Evolutionary conservation across 768 basidiomycete species (phyloP), one percentile per base, ranked within the genome.

Genomic region (Rhizopogon rudus): DNA sequence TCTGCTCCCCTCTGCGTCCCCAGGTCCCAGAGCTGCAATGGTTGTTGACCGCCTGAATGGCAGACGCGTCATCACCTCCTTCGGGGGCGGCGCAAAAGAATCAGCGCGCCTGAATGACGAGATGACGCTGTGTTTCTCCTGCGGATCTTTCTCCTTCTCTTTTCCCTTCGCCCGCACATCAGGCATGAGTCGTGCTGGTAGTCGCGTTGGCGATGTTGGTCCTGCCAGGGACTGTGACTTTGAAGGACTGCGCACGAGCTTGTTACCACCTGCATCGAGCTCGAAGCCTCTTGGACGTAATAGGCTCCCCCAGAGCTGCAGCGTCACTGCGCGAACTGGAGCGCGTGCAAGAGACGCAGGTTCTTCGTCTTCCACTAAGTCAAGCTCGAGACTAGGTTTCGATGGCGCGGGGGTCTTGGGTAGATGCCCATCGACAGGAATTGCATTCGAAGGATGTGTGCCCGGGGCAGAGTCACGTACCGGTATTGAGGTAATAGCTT

Each of bases 251-350:
- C 81, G 78, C 6, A 87, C 65, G 48, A 91, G 77, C 59, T 80
- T 77, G 8, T 83, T 81, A 10, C 53, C 75, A 22, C 35, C 48
- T 0, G 33, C 8, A 17, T 78, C 69, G 53, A 88, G 68, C 58
- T 83, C 78, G 67, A 85, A 88, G 9, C 88, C 89, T 8, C 88
- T 80, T 28, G 79, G 73, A 54, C 80, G 77, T 29, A 91, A 78
- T 25, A 91, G 81, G 57, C 78, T 78, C 49, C 80, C 76, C 89
- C 89, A 91, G 7, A 91, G 76, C 55, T 84, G 81, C 41, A 87
- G 74, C 1, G 84, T 86, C 3, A 83, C 75, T 0, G 76, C 75
- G 8, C 48, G 48, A 22, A 49, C 33, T 0, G 85, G 85, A 1
- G 82, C 71, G n/a, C 84, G 83, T 51, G 76, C 81, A 10, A 82